These are phyloP conservation scores for Coniochaeta pulveracea DNA, from an alignment of 2,329 filamentous ascomycete genomes.

Conservation along the genomic window DNA sequence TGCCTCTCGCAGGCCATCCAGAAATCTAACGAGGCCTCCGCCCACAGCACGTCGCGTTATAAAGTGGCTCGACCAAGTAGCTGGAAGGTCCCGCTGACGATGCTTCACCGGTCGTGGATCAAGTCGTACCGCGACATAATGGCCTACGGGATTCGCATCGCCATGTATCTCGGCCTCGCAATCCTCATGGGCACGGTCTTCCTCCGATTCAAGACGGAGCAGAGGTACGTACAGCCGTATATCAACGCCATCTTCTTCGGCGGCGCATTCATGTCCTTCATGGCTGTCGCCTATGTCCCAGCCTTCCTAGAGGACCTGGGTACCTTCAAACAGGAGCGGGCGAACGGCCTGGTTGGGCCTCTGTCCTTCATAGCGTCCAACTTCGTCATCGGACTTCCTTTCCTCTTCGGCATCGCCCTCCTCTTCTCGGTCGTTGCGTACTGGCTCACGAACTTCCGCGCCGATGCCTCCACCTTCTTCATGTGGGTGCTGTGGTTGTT, in stretches of 20 bases:
- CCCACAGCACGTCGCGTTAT: background rate
- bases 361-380: constrained; percentile 65
- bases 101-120: constrained; percentile 70
- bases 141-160: constrained; percentile 71
- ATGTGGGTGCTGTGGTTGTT: constrained; percentile 77
- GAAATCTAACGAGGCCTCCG: background rate
- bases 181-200: constrained; percentile 86
- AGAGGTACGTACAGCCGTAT: constrained; percentile 67
- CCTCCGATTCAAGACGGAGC: constrained; percentile 56
- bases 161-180: constrained; percentile 66
- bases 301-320: constrained; percentile 69
- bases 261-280: constrained; percentile 66
- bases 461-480: constrained; percentile 56
- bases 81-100: constrained; percentile 39
- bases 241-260: constrained; percentile 76
- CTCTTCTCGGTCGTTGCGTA: constrained; percentile 68
- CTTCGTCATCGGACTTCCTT: constrained; percentile 72
- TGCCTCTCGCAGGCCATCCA: background rate
- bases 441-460: constrained; percentile 68
- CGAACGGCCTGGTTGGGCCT: constrained; percentile 71
- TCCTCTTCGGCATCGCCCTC: constrained; percentile 65
- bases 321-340: constrained; percentile 65
- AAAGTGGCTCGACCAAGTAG: constrained; percentile 11
- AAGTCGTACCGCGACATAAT: constrained; percentile 79
- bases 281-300: constrained; percentile 78